Evolutionary conservation across 345 rosid genomes (phyloP).

Genomic region (Arabidopsis arenosa): DNA sequence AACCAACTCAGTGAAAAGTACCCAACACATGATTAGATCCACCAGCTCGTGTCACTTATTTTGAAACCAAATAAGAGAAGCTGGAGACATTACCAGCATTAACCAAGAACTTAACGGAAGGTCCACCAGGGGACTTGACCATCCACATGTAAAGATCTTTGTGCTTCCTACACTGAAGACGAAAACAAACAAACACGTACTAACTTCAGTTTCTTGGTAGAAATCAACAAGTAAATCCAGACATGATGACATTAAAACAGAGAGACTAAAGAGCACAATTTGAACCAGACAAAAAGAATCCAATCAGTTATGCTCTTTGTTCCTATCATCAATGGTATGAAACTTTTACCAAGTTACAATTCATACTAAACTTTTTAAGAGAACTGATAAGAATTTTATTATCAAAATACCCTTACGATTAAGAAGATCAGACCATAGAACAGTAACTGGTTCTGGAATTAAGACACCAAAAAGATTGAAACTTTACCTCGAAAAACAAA

Average conservation of each 20-base stretch:
- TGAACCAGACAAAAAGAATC: not conserved
- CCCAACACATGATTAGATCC: not conserved
- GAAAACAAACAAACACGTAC: not conserved
- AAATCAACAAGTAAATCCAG: not conserved
- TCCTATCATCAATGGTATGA: not conserved
- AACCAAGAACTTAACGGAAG: conserved; percentile 93
- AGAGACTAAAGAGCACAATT: not conserved
- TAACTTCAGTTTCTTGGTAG: not conserved
- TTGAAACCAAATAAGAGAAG: conserved; percentile 19
- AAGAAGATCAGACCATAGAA: not conserved
- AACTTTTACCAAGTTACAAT: not conserved
- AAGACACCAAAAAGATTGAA: conserved; percentile 2
- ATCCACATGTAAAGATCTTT: conserved; percentile 94
- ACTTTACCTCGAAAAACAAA: conserved; percentile 84
- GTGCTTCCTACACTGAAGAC: conserved; percentile 88
- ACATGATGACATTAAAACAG: not conserved
- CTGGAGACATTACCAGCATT: conserved; percentile 72
- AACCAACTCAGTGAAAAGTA: not conserved
- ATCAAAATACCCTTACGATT: not conserved
- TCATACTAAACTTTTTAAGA: not conserved
- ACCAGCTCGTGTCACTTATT: not conserved
- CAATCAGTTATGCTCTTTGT: no score
- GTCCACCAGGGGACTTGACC: conserved; percentile 83
- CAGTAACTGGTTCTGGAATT: not conserved
- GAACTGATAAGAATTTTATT: not conserved